Evolutionary conservation across 2,329 filamentous ascomycete species (phyloP).

Genomic region (Bertia moriformis): DNA sequence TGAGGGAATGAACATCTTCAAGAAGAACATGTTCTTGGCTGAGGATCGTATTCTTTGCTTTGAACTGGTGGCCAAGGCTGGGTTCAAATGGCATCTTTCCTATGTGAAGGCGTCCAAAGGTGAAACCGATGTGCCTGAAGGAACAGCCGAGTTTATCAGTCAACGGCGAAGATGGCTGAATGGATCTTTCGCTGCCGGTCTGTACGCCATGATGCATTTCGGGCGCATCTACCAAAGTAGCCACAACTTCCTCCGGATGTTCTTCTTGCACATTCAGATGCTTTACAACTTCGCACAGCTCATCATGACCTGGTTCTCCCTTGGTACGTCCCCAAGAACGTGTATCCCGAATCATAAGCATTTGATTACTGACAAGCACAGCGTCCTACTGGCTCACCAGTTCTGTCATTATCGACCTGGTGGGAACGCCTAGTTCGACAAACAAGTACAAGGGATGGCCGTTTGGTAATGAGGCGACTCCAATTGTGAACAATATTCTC

Average conservation of each 20-base stretch:
- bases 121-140: constrained; percentile 96
- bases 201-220: constrained; percentile 98
- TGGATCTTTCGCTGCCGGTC: constrained; percentile 91
- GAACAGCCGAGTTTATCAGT: constrained; percentile 89
- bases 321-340: too few relatives aligned
- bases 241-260: constrained; percentile 94
- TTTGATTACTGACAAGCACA: not conserved
- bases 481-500: constrained; percentile 78
- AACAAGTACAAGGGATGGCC: constrained; percentile 59
- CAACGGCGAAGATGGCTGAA: constrained; percentile 98
- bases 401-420: constrained; percentile 94
- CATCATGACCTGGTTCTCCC: constrained; percentile 77
- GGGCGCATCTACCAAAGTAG: constrained; percentile 96
- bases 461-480: constrained; percentile 75
- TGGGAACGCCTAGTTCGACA: constrained; percentile 51
- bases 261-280: constrained; percentile 95
- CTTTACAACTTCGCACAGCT: constrained; percentile 86
- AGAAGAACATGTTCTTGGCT: constrained; percentile 99
- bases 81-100: constrained; percentile 95
- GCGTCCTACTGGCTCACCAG: constrained; percentile 97
- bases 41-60: constrained; percentile 99
- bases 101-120: constrained; percentile 99
- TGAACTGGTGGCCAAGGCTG: constrained; percentile 94
- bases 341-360: not conserved
- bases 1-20: constrained; percentile 99